Percentiles rank a stretch among this genome's conserved stretches.
phyloP scores from a whole-genome alignment of 495 filamentous ascomycete species.

The Aspergillus avenaceus region DNA sequence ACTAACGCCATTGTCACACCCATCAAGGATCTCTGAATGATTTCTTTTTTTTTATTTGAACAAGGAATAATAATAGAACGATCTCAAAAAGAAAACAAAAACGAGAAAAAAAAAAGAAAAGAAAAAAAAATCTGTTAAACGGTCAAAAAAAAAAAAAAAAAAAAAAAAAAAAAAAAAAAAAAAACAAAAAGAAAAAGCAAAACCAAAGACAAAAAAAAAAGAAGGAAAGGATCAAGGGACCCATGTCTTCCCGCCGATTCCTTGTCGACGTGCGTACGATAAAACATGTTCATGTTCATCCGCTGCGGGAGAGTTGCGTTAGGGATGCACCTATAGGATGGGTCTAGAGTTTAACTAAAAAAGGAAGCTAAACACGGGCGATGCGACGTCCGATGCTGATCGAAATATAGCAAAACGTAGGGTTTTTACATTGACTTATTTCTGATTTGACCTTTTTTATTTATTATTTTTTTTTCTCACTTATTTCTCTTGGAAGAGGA shows the following conservation, averaged over 20 bases:
- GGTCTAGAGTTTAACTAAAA: background rate
- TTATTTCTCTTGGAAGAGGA: background rate
- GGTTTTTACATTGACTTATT: too few species aligned
- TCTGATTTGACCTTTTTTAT: background rate
- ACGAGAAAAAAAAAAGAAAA: background rate
- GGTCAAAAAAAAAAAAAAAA: background rate
- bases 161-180: background rate
- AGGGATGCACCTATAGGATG: slow-evolving; percentile 1
- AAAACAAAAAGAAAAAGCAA: slow-evolving; percentile 1
- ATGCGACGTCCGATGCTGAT: background rate
- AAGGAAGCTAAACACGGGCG: slow-evolving; percentile 1
- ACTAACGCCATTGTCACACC: background rate
- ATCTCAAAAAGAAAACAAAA: background rate
- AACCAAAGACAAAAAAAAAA: background rate
- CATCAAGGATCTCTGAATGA: too few species aligned
- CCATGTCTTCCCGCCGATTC: slow-evolving; percentile 15
- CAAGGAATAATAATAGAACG: background rate
- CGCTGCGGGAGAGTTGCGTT: slow-evolving; percentile 9
- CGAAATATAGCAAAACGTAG: too few species aligned
- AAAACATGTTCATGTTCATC: slow-evolving; percentile 5
- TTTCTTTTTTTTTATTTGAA: background rate
- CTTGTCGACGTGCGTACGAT: slow-evolving; percentile 7
- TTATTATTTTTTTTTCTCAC: background rate
- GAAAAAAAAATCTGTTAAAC: too few species aligned
- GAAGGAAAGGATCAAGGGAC: slow-evolving; percentile 5